These are phyloP conservation scores for Candida takata DNA, from an alignment of 805 yeast genomes.

Conservation along the genomic window DNA sequence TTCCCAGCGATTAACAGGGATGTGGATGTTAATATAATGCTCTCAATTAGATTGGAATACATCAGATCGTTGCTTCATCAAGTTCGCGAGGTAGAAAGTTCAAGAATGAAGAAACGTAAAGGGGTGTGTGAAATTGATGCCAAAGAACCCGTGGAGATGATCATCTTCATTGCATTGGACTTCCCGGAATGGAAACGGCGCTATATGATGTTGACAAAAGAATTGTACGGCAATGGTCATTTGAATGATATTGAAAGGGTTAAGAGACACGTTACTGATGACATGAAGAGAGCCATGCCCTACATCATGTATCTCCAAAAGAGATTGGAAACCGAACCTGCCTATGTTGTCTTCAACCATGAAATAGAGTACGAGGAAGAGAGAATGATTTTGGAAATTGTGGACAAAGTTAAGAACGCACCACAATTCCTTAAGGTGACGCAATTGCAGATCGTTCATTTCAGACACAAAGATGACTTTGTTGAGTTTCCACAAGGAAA, in stretches of 20 bases:
- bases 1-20: conserved; percentile 62
- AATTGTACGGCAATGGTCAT: conserved; percentile 54
- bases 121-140: conserved; percentile 62
- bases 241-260: conserved; percentile 57
- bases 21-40: conserved; percentile 47
- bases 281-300: conserved; percentile 97
- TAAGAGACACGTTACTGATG: conserved; percentile 64
- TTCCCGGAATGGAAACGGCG: conserved; percentile 90
- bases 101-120: conserved; percentile 77
- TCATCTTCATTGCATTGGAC: conserved; percentile 64
- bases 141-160: conserved; percentile 61
- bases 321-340: conserved; percentile 61
- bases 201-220: conserved; percentile 71
- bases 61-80: conserved; percentile 72
- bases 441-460: conserved; percentile 51
- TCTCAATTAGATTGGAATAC: conserved; percentile 66
- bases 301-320: conserved; percentile 80
- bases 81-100: conserved; percentile 89
- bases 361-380: conserved; percentile 76
- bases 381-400: conserved; percentile 49
- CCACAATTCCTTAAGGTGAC: conserved; percentile 52
- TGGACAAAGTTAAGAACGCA: conserved; percentile 51
- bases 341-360: conserved; percentile 80
- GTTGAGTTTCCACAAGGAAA: conserved; percentile 5
- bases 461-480: conserved; percentile 31